A percentile compares a stretch with the other conserved stretches of the same genome.
Conservation (phyloP, 495 filamentous ascomycete genomes). For the Corynascus novoguineensis region DNA sequence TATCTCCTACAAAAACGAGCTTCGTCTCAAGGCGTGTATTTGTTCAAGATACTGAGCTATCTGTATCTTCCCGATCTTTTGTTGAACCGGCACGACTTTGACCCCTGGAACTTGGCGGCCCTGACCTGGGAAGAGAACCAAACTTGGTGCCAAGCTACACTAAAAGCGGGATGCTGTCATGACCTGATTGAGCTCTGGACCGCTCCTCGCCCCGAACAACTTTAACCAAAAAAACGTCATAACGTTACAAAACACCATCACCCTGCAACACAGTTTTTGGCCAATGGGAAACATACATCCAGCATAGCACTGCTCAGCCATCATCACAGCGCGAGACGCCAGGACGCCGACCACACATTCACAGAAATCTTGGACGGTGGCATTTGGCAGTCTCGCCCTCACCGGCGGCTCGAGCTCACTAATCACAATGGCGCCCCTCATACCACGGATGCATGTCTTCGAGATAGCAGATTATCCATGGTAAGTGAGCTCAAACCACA, state of each 20-base stretch:
- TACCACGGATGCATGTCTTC: slow-evolving; percentile 51
- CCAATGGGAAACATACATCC: too few relatives aligned
- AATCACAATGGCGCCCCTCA: slow-evolving; percentile 41
- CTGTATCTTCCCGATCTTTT: neutral
- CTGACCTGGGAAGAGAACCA: neutral
- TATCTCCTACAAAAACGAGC: neutral
- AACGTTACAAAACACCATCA: neutral
- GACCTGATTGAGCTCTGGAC: neutral
- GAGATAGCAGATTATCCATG: slow-evolving; percentile 52
- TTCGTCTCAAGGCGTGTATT: neutral
- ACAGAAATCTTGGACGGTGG: too few relatives aligned
- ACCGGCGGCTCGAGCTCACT: neutral
- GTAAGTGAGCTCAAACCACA: slow-evolving; percentile 25
- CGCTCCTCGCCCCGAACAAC: neutral
- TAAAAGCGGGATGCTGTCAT: slow-evolving; percentile 17
- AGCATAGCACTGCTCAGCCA: neutral
- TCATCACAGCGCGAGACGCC: too few relatives aligned
- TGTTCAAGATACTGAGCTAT: too few relatives aligned
- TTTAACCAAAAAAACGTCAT: neutral
- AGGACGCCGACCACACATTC: too few relatives aligned
- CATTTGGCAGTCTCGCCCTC: neutral
- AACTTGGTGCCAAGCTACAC: slow-evolving; percentile 2
- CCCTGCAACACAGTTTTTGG: too few relatives aligned
- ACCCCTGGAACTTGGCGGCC: neutral
- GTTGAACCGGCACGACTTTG: neutral